Percentiles rank a stretch among this genome's conserved stretches.
These are phyloP conservation scores for Chlamydomonas incerta DNA, from an alignment of 139 green algal genomes.

Conservation along the genomic window DNA sequence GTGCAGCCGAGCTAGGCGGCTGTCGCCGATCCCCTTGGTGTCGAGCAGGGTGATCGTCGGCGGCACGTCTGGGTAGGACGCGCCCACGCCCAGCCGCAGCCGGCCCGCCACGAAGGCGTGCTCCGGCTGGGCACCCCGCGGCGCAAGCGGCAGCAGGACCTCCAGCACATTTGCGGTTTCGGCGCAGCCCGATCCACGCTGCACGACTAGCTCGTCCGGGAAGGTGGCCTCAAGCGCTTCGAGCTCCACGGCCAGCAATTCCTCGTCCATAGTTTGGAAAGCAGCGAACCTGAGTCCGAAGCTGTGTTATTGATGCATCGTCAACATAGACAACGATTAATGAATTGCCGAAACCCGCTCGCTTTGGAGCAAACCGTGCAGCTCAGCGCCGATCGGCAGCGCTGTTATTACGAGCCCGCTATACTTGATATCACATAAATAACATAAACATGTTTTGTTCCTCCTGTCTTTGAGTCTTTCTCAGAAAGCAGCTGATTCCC, in stretches of 20 bases:
- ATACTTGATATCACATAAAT: too few relatives aligned
- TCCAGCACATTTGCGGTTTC: neutral
- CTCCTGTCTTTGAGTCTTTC: too few relatives aligned
- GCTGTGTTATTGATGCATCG: too few relatives aligned
- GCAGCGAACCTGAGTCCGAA: too few relatives aligned
- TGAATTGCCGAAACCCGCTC: too few relatives aligned
- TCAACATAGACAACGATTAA: too few relatives aligned
- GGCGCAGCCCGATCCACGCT: neutral
- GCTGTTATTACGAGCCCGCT: too few relatives aligned
- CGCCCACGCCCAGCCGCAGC: neutral
- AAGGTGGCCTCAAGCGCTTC: conserved; percentile 14
- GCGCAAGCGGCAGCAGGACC: neutral
- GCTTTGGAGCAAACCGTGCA: too few relatives aligned
- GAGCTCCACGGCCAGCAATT: neutral
- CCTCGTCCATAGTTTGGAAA: too few relatives aligned
- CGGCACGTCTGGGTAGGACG: neutral
- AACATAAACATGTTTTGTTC: too few relatives aligned
- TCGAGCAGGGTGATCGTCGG: neutral
- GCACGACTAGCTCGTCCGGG: neutral
- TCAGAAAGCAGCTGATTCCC: too few relatives aligned
- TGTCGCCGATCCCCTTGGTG: conserved; percentile 23
- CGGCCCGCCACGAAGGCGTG: neutral
- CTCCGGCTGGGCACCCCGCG: neutral
- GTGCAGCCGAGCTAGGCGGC: neutral
- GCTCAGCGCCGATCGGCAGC: too few relatives aligned